Base-by-base conservation (phyloP, 2,329 filamentous ascomycete genomes). In the Claviceps sp. region DNA sequence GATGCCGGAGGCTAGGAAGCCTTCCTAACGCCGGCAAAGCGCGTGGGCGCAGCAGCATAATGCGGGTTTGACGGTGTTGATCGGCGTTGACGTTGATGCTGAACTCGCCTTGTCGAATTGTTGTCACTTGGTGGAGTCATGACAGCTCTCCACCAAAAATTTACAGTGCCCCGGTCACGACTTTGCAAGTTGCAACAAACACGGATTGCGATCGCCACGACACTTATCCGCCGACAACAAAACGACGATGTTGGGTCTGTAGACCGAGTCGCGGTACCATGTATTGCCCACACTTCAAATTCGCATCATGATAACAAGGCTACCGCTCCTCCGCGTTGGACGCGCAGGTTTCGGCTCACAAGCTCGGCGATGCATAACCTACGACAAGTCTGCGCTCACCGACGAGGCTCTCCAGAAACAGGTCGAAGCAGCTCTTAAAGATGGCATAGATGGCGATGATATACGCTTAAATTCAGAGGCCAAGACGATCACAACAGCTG, bases 401-500 rank as follows among this genome's bases (percentile, higher is more conserved):
- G 50, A 54, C 24, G 62, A 65, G 30, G 62, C 60, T 1, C 60
- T 70, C 22, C 52, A 59, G n/a, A 40, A 57, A 16, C 63, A 65
- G 48, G 57, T 69, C 37, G 59, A 67, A 52, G 58, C 60, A 11
- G 61, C 63, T 1, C 62, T 72, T 1, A 62, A 61, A 22, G 50
- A 62, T 17, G 60, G 63, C 51, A 57, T 57, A 5, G 56, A 67
- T 16, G 61, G 60, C 50, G 57, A 61, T 14, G 55, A 55, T 1
- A 57, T 70, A 34, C 61, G 60, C 47, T 58, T 79, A 45, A 59
- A 78, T 42, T 19, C 60, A 0, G 57, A 65, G 2, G 61, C 58
- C 1, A 75, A 75, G 56, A 73, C 68, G 1, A 63, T 81, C 49
- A 56, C 57, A 13, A 79, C 76, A 0, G 63, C 67, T 0, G 64